A percentile compares a stretch with the other conserved stretches of the same genome.
These are phyloP conservation scores for Pharus latifolius DNA, from an alignment of 176 grass and related monocot species.

Conservation along the genomic window DNA sequence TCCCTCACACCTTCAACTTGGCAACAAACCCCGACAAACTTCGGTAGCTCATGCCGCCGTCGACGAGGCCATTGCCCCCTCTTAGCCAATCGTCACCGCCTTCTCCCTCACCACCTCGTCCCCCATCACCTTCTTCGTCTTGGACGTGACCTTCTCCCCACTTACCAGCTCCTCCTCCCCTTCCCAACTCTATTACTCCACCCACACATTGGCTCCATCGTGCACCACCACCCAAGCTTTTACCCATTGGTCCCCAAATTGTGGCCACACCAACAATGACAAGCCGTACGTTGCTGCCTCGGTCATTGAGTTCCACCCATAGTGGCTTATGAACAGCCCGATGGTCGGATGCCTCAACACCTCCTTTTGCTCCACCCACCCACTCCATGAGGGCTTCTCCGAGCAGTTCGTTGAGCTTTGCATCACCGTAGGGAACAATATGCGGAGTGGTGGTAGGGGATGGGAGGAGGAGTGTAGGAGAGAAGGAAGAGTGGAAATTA, in stretches of 20 bases:
- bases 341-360: slow-evolving; percentile 37
- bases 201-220: slow-evolving; percentile 33
- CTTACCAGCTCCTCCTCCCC: slow-evolving; percentile 28
- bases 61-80: background rate
- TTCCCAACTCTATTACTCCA: slow-evolving; percentile 53
- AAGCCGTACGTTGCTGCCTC: slow-evolving; percentile 47
- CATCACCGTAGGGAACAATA: slow-evolving; percentile 14
- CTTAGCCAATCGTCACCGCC: background rate
- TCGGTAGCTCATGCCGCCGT: slow-evolving; percentile 25
- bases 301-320: slow-evolving; percentile 71
- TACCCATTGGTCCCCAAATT: slow-evolving; percentile 54
- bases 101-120: background rate
- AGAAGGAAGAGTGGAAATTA: too few relatives aligned
- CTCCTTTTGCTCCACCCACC: slow-evolving; percentile 65
- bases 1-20: slow-evolving; percentile 12
- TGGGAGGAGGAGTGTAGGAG: too few relatives aligned
- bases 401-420: slow-evolving; percentile 26
- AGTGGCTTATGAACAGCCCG: slow-evolving; percentile 65
- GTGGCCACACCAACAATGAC: slow-evolving; percentile 53
- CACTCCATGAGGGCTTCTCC: slow-evolving; percentile 36
- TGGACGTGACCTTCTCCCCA: background rate
- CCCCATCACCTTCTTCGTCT: slow-evolving; percentile 22
- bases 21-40: slow-evolving; percentile 17
- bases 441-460: too few relatives aligned
- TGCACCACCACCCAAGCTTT: slow-evolving; percentile 31